phyloP scores from a whole-genome alignment of 306 rosid genomes.

The Corylus avellana region DNA sequence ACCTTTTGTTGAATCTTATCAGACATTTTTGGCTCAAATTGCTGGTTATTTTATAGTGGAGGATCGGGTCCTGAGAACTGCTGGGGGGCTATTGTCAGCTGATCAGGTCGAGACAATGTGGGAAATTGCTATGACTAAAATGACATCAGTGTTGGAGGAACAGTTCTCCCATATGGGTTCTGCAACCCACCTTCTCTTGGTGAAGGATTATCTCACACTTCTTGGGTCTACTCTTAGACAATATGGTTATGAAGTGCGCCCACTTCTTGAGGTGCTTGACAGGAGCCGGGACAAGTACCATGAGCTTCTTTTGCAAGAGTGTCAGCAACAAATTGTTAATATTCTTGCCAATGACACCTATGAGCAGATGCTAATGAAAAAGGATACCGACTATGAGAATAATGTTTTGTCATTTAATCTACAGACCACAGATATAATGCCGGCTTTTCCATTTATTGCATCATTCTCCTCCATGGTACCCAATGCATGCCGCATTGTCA shows the following conservation, averaged over 20 bases:
- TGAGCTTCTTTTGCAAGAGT: conserved; percentile 71
- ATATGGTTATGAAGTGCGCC: conserved; percentile 78
- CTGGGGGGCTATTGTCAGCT: conserved; percentile 58
- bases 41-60: conserved; percentile 92
- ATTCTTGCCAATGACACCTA: conserved; percentile 66
- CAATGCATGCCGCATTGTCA: conserved; percentile 67
- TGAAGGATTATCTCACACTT: conserved; percentile 93
- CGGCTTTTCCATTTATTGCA: conserved; percentile 89
- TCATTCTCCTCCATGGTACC: conserved; percentile 93
- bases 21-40: conserved; percentile 82
- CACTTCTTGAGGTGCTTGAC: conserved; percentile 68
- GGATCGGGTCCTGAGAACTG: conserved; percentile 83
- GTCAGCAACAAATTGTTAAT: conserved; percentile 50
- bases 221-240: conserved; percentile 68
- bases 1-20: conserved; percentile 78
- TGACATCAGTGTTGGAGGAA: conserved; percentile 61
- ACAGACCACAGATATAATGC: conserved; percentile 74
- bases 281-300: conserved; percentile 66
- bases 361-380: conserved; percentile 87
- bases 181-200: conserved; percentile 76
- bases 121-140: conserved; percentile 70
- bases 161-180: conserved; percentile 80
- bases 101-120: conserved; percentile 86
- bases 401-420: conserved; percentile 66
- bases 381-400: conserved; percentile 71